These are phyloP conservation scores for Aspergillus baeticus DNA, from an alignment of 495 filamentous ascomycete genomes.

Conservation along the genomic window DNA sequence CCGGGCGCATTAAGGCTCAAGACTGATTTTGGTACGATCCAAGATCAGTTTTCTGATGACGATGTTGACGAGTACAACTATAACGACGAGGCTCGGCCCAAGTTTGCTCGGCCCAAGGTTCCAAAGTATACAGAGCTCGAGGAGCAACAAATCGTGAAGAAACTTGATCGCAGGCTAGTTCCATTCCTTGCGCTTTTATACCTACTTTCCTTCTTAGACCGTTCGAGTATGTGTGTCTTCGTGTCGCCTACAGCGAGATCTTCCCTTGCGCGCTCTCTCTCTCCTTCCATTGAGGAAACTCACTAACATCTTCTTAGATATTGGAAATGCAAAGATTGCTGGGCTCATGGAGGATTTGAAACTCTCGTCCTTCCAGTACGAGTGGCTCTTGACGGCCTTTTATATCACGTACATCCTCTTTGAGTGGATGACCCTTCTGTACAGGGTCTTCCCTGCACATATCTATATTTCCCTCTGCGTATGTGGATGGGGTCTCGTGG, in stretches of 20 bases:
- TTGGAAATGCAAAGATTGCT: constrained; percentile 76
- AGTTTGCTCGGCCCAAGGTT: constrained; percentile 14
- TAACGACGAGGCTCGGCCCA: constrained; percentile 28
- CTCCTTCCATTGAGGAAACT: neutral
- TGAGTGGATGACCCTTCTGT: constrained; percentile 69
- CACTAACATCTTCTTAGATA: constrained; percentile 53
- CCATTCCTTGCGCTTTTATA: constrained; percentile 80
- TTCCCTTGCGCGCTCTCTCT: neutral
- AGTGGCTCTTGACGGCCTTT: constrained; percentile 66
- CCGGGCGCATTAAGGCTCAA: constrained; percentile 30
- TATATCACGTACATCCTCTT: constrained; percentile 75
- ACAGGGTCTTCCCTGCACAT: constrained; percentile 54
- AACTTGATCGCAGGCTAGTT: constrained; percentile 74
- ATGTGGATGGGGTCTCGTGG: constrained; percentile 56
- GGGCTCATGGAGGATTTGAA: constrained; percentile 66
- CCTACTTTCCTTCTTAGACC: constrained; percentile 76
- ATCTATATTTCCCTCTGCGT: constrained; percentile 55
- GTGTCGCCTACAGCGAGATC: neutral
- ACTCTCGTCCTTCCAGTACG: constrained; percentile 55
- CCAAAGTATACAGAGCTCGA: constrained; percentile 68
- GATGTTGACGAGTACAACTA: constrained; percentile 34
- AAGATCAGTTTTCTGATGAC: constrained; percentile 8
- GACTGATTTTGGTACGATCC: constrained; percentile 33
- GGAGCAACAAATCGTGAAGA: constrained; percentile 67
- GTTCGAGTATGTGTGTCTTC: constrained; percentile 60